phyloP scores from a whole-genome alignment of 768 basidiomycete species.

The Leccinum obscurum region DNA sequence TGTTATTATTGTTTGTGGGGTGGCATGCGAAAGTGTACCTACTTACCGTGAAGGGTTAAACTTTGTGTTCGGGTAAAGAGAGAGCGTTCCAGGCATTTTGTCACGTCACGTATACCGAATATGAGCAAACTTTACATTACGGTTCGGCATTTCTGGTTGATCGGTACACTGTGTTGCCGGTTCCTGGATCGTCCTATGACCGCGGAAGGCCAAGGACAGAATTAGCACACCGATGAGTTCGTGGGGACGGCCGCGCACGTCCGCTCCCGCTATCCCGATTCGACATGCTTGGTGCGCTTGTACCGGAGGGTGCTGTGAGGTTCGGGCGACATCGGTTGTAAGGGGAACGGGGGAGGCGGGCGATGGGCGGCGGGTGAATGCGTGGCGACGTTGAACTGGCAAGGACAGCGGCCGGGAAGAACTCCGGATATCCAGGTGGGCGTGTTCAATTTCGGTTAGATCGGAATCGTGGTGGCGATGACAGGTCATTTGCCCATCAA shows the following conservation, averaged over 20 bases:
- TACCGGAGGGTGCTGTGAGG: background rate
- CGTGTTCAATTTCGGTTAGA: slow-evolving; percentile 33
- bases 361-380: background rate
- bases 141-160: slow-evolving; percentile 15
- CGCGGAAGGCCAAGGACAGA: slow-evolving; percentile 27
- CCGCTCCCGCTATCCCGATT: background rate
- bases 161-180: slow-evolving; percentile 22
- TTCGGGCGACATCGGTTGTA: background rate
- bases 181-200: slow-evolving; percentile 34
- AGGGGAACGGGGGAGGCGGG: background rate
- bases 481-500: slow-evolving; percentile 12
- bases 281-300: background rate
- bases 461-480: slow-evolving; percentile 29
- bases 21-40: slow-evolving; percentile 10
- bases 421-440: slow-evolving; percentile 11
- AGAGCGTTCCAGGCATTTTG: slow-evolving; percentile 6
- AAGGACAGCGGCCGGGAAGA: slow-evolving; percentile 12
- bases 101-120: slow-evolving; percentile 22
- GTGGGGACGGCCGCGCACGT: background rate
- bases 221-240: slow-evolving; percentile 5
- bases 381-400: background rate
- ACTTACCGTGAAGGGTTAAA: slow-evolving; percentile 9
- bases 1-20: slow-evolving; percentile 3
- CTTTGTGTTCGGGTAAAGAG: slow-evolving; percentile 6
- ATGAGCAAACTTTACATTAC: slow-evolving; percentile 27